Percentiles rank a stretch among this genome's conserved stretches.
Conservation (phyloP, 805 yeast genomes). For the Ogataea nitratoaversa region DNA sequence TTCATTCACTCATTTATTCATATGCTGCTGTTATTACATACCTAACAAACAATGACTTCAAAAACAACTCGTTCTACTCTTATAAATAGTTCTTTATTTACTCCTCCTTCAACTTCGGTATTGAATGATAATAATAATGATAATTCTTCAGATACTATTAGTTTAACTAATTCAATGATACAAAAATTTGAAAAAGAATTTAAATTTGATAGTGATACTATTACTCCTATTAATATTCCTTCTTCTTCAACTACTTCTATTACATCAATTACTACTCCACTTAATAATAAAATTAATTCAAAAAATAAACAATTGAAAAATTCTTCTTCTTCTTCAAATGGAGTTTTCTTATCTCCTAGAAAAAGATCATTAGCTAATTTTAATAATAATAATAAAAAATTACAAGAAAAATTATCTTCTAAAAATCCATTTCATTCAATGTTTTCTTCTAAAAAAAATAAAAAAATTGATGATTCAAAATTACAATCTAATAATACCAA, state of each 20-base stretch:
- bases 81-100: too few species aligned
- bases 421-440: slow-evolving; percentile 13
- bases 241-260: not conserved
- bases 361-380: slow-evolving; percentile 6
- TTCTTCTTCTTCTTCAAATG: too few species aligned
- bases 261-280: not conserved
- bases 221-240: not conserved
- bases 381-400: slow-evolving; percentile 2
- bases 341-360: slow-evolving; percentile 17
- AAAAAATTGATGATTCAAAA: slow-evolving; percentile 5
- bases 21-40: too few species aligned
- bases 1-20: too few species aligned
- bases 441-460: slow-evolving; percentile 10
- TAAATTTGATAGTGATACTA: not conserved
- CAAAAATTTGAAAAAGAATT: slow-evolving; percentile 17
- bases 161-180: slow-evolving; percentile 17
- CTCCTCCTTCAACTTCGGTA: too few species aligned
- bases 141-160: slow-evolving; percentile 8
- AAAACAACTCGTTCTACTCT: too few species aligned
- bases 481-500: not conserved
- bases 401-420: slow-evolving; percentile 5
- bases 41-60: too few species aligned
- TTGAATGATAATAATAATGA: too few species aligned
- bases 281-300: not conserved
- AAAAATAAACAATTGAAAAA: too few species aligned